Evolutionary conservation across 1,139 yeast genomes (phyloP).

Genomic region (Yarrowia galli): DNA sequence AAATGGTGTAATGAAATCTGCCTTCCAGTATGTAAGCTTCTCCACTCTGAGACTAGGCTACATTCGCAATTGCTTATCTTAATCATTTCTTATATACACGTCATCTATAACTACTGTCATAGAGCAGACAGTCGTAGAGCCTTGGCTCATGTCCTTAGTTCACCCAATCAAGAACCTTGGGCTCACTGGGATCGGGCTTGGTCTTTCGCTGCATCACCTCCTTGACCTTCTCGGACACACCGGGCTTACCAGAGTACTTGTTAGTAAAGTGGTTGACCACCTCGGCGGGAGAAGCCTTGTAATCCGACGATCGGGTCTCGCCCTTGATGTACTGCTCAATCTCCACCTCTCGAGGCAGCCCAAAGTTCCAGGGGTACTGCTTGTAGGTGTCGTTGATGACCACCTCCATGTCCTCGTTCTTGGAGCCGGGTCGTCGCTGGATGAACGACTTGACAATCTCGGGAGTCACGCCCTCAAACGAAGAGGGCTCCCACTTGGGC

Average conservation of each 20-base stretch:
- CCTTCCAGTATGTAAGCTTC: no score
- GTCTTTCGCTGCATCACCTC: constrained; percentile 68
- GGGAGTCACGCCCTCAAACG: constrained; percentile 49
- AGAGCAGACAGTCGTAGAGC: neutral
- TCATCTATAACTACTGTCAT: neutral
- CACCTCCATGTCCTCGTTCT: constrained; percentile 51
- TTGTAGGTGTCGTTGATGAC: constrained; percentile 61
- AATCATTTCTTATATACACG: constrained; percentile 8
- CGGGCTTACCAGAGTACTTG: constrained; percentile 63
- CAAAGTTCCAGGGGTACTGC: constrained; percentile 77
- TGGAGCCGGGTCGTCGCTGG: constrained; percentile 44
- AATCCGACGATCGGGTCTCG: constrained; percentile 65
- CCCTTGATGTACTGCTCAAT: constrained; percentile 69
- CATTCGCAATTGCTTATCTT: no score
- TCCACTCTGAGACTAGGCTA: no score
- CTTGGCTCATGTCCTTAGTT: neutral
- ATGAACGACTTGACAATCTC: constrained; percentile 47
- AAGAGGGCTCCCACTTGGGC: constrained; percentile 60
- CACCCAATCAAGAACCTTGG: constrained; percentile 68
- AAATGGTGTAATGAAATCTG: no score
- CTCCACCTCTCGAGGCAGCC: constrained; percentile 74
- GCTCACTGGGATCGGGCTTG: constrained; percentile 62
- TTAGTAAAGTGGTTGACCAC: constrained; percentile 63
- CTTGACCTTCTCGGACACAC: constrained; percentile 65
- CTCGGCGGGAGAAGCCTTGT: constrained; percentile 72